Conservation (phyloP, 345 rosid species). For the Adansonia digitata region DNA sequence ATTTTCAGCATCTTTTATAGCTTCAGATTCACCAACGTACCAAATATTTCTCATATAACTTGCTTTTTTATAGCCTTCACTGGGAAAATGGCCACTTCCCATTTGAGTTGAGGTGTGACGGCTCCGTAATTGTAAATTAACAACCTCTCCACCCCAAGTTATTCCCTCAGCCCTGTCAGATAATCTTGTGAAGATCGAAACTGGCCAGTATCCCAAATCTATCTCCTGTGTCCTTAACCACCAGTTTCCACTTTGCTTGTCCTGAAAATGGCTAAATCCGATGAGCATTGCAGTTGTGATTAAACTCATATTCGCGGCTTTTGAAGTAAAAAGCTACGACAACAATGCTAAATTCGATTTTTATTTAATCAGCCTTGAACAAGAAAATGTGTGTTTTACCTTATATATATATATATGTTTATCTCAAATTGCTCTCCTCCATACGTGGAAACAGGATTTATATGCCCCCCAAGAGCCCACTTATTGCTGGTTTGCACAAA, state of each 20-base stretch:
- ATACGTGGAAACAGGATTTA: constrained; percentile 27
- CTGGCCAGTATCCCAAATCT: constrained; percentile 46
- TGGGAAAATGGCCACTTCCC: constrained; percentile 53
- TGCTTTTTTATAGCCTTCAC: constrained; percentile 35
- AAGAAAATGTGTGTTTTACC: constrained; percentile 12
- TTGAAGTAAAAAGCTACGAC: not conserved
- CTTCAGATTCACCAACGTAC: not conserved
- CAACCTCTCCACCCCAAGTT: constrained; percentile 44
- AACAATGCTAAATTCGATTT: too few relatives aligned
- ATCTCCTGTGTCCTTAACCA: constrained; percentile 26
- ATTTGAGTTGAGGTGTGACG: constrained; percentile 38
- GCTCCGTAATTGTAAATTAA: constrained; percentile 14
- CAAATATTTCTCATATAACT: constrained; percentile 21
- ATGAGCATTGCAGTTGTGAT: too few relatives aligned
- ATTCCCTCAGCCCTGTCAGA: constrained; percentile 24
- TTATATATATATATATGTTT: constrained; percentile 1
- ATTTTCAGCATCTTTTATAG: not conserved
- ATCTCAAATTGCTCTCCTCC: constrained; percentile 12
- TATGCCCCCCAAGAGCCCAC: not conserved
- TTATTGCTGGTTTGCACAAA: constrained; percentile 21
- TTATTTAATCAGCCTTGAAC: too few relatives aligned
- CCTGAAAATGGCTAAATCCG: constrained; percentile 22
- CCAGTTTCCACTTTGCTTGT: constrained; percentile 37
- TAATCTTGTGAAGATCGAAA: constrained; percentile 28
- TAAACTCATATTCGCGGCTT: not conserved